Conservation (phyloP, 768 basidiomycete genomes). For the Termitomyces sp. region DNA sequence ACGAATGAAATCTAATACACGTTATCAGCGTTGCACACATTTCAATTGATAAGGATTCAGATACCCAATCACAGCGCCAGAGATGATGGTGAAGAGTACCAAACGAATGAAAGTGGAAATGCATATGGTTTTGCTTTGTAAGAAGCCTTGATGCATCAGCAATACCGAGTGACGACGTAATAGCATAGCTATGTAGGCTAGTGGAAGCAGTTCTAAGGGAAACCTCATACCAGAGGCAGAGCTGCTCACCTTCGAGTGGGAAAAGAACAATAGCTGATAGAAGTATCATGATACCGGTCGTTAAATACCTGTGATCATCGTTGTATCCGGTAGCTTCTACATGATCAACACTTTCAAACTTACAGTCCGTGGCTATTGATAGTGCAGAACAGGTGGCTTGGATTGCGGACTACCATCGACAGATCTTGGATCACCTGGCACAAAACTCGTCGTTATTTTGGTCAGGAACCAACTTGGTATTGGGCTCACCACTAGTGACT, state of each 20-base stretch:
- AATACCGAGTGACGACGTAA: background rate
- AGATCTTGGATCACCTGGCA: background rate
- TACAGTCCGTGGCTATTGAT: background rate
- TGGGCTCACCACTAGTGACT: background rate
- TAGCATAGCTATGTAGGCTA: constrained; percentile 1
- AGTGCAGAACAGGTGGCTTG: constrained; percentile 1
- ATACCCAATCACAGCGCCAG: constrained; percentile 1
- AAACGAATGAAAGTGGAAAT: constrained; percentile 2
- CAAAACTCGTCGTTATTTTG: background rate
- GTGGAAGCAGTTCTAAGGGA: background rate
- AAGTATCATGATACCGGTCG: background rate
- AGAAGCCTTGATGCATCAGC: background rate
- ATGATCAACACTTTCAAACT: background rate
- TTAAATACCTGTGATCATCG: background rate
- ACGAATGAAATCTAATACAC: background rate
- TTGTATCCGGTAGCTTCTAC: background rate
- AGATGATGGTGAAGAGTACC: constrained; percentile 2
- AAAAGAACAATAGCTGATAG: background rate
- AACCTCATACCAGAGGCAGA: too few relatives aligned
- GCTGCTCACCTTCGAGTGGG: background rate
- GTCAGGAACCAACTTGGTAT: background rate
- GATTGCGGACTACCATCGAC: background rate
- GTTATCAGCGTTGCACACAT: background rate
- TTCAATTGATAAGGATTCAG: background rate
- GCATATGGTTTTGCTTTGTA: background rate